Evolutionary conservation across 2,329 filamentous ascomycete genomes (phyloP).

Genomic region (Ascochyta lentis): DNA sequence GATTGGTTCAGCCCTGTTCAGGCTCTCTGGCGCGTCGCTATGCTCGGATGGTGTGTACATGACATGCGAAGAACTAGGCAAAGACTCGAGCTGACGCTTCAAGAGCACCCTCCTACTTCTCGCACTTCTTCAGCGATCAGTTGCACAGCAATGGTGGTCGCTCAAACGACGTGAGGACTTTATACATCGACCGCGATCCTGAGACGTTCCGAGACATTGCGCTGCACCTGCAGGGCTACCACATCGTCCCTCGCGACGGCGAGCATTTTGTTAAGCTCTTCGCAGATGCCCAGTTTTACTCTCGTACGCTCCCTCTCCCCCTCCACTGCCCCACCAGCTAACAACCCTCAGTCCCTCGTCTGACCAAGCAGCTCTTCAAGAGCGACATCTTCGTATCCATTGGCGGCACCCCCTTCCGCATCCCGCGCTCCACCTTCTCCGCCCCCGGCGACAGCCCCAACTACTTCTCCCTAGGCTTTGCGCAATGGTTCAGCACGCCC

Average conservation of each 20-base stretch:
- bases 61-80: background rate
- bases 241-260: conserved; percentile 80
- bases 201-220: conserved; percentile 88
- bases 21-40: conserved; percentile 72
- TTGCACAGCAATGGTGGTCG: conserved; percentile 68
- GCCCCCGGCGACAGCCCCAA: conserved; percentile 90
- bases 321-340: conserved; percentile 11
- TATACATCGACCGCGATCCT: conserved; percentile 96
- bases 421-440: conserved; percentile 85
- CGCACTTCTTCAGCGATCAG: conserved; percentile 89
- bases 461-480: conserved; percentile 92
- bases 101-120: conserved; percentile 94
- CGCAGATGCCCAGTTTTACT: conserved; percentile 95
- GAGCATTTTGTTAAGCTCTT: conserved; percentile 91
- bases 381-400: conserved; percentile 93
- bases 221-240: conserved; percentile 88
- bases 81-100: conserved; percentile 54
- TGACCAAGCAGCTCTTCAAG: conserved; percentile 90
- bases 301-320: conserved; percentile 59
- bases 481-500: conserved; percentile 82
- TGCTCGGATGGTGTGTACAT: conserved; percentile 70
- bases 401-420: conserved; percentile 84
- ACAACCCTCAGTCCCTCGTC: conserved; percentile 71
- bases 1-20: conserved; percentile 72
- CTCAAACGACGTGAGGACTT: conserved; percentile 70